These are phyloP conservation scores for Psophocarpus tetragonolobus DNA, from an alignment of 306 rosid species.

Conservation along the genomic window DNA sequence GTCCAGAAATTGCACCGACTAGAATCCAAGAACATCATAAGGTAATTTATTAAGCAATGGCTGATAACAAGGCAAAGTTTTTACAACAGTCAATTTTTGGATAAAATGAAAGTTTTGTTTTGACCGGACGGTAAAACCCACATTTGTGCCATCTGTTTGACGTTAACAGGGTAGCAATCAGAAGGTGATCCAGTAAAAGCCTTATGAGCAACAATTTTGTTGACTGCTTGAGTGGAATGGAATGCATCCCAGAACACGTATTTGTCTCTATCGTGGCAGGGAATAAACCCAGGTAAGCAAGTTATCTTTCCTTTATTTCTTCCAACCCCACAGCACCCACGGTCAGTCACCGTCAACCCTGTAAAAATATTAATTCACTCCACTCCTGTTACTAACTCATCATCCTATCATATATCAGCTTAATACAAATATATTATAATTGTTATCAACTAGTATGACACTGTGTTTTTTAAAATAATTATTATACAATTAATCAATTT, in stretches of 20 bases:
- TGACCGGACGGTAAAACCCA: neutral
- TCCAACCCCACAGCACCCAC: slow-evolving; percentile 49
- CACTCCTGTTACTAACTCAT: no score
- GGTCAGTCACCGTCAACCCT: slow-evolving; percentile 42
- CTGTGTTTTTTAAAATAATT: no score
- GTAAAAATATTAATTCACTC: neutral
- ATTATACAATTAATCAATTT: no score
- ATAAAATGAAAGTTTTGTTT: neutral
- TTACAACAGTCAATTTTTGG: neutral
- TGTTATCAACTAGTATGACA: no score
- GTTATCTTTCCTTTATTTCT: slow-evolving; percentile 32
- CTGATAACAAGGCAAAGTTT: neutral
- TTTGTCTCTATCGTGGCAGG: slow-evolving; percentile 38
- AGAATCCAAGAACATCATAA: no score
- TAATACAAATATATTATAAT: no score
- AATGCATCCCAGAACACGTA: slow-evolving; percentile 54
- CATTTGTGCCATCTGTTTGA: slow-evolving; percentile 36
- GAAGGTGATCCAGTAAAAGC: slow-evolving; percentile 32
- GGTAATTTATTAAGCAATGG: neutral
- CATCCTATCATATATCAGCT: no score
- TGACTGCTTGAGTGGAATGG: slow-evolving; percentile 35
- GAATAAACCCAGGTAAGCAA: slow-evolving; percentile 32
- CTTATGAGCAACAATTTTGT: slow-evolving; percentile 20
- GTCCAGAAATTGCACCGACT: no score
- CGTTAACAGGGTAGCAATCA: slow-evolving; percentile 39